Evolutionary conservation across 2,329 filamentous ascomycete genomes (phyloP).

Genomic region (Saccharata proteae): DNA sequence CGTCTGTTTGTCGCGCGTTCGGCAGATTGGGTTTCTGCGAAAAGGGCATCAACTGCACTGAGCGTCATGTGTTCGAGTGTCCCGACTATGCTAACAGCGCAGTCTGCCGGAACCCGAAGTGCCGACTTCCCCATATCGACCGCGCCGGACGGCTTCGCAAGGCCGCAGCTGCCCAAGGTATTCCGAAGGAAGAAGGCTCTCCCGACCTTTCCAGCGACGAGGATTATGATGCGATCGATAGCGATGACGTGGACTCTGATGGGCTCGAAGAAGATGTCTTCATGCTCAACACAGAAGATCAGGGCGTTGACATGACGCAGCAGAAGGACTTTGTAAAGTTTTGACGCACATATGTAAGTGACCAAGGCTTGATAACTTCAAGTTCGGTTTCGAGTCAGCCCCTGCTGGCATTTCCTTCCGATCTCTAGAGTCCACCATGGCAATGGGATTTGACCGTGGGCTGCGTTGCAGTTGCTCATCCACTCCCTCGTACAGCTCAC

Average conservation of each 20-base stretch:
- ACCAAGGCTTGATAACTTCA: too few species aligned
- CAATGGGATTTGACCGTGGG: too few species aligned
- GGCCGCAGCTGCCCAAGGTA: slow-evolving; percentile 33
- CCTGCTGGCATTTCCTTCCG: too few species aligned
- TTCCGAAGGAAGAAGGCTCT: slow-evolving; percentile 18
- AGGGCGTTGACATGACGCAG: slow-evolving; percentile 34
- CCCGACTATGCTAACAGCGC: slow-evolving; percentile 91
- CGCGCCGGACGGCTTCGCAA: slow-evolving; percentile 68
- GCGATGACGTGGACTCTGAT: slow-evolving; percentile 71
- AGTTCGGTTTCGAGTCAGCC: too few species aligned
- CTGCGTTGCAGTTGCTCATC: too few species aligned
- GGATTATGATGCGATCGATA: slow-evolving; percentile 52
- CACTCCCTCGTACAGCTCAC: too few species aligned
- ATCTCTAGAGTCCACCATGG: too few species aligned
- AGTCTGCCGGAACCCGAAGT: slow-evolving; percentile 66
- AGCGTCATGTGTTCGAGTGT: slow-evolving; percentile 86
- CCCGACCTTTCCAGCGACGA: slow-evolving; percentile 67
- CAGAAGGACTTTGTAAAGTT: slow-evolving; percentile 44
- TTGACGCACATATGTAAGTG: slow-evolving; percentile 14
- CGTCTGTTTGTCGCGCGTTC: slow-evolving; percentile 74
- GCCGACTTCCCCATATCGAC: slow-evolving; percentile 78
- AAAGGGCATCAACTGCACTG: slow-evolving; percentile 62
- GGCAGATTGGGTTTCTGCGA: slow-evolving; percentile 81
- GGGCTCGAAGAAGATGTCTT: slow-evolving; percentile 28
- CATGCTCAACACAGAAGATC: slow-evolving; percentile 19